Conservation (phyloP, 306 rosid species). For the cucumber (Cucumis sativus) region Cucumber_9930_V3 NC_026660.2:19836001-19836500, state of each 20-base stretch:
- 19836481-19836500: neutral
- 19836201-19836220: conserved; percentile 83
- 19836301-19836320: conserved; percentile 47
- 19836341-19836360: conserved; percentile 49
- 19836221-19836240: conserved; percentile 54
- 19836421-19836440: neutral
- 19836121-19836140: neutral
- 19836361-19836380: conserved; percentile 59
- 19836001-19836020: conserved; percentile 87
- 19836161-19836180: neutral
- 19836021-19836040: conserved; percentile 38
- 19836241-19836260: conserved; percentile 69
- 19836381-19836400: conserved; percentile 85
- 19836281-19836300: conserved; percentile 96
- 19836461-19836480: neutral
- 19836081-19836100: conserved; percentile 16
- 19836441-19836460: neutral
- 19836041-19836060: conserved; percentile 57
- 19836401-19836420: conserved; percentile 45
- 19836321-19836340: conserved; percentile 40
- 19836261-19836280: conserved; percentile 92
- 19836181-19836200: conserved; percentile 72
- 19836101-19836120: neutral
- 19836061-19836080: conserved; percentile 56
- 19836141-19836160: neutral